Conservation (phyloP, 192 early-diverging fungal genomes). For the Gonapodya prolifera region DNA sequence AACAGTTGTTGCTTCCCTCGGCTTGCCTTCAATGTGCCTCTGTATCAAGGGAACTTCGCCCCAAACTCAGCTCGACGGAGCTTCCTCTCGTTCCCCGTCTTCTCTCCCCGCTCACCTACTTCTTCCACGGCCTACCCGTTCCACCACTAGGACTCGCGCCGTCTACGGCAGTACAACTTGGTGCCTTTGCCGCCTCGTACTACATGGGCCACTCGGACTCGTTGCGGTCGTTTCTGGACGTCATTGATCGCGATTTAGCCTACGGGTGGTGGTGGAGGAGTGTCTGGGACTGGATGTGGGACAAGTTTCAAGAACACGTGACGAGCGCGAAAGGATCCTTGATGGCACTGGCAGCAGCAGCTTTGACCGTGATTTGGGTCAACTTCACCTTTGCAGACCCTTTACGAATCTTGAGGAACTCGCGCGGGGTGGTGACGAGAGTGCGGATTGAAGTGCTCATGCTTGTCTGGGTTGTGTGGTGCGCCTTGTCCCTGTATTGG, state of each 20-base stretch:
- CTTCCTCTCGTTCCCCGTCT: too few relatives aligned
- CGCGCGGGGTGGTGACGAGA: background rate
- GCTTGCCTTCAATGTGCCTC: too few relatives aligned
- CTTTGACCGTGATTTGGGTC: background rate
- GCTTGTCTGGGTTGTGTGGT: background rate
- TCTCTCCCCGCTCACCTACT: background rate
- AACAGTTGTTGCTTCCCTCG: background rate
- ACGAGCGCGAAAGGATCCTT: background rate
- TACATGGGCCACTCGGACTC: slow-evolving; percentile 1
- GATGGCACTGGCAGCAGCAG: background rate
- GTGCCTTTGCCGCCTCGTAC: background rate
- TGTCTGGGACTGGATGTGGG: background rate
- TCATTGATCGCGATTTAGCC: background rate
- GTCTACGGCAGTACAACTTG: background rate
- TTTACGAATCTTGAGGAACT: background rate
- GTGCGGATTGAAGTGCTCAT: background rate
- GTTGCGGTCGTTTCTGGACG: background rate
- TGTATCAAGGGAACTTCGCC: too few relatives aligned
- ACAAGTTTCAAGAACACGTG: background rate
- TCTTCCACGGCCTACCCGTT: background rate
- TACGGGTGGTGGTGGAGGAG: background rate
- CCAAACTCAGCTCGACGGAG: too few relatives aligned
- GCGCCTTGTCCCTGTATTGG: background rate
- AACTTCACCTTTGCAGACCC: background rate
- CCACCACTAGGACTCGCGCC: background rate